Evolutionary conservation across 257 asterid genomes (phyloP), one percentile per base, ranked within the genome.

Genomic region (Salvia splendens): DNA sequence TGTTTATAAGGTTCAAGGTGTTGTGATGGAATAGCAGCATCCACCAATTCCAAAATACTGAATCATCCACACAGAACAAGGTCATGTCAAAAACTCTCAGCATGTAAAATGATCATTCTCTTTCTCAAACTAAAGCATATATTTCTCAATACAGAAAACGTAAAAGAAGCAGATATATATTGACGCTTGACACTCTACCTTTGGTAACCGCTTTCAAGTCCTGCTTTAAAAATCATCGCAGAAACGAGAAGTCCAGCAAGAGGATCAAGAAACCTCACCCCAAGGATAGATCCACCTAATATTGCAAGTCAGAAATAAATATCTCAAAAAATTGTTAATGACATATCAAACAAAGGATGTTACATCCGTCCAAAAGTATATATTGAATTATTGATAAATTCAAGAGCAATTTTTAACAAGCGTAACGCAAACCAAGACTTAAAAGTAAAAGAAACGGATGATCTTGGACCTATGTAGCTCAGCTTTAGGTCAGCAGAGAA

Each of bases 241-340:
- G 99, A 89, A 68, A 94, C 99, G 54, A 91, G 68, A 45, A 94
- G 84, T 71, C 97, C 99, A 68, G 99, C 99, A 69, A 91, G 88
- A 73, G 99, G 97, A 83, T 94, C 99, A 38, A 94, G 83, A 79
- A 91, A 74, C 76, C 84, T 82, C 76, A 87, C 86, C 70, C 99
- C 99, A 67, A 94, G 92, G 72, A 91, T 75, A 58, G 97, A 81
- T 68, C 99, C 97, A 72, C 99, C 99, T 94, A 73, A 63, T 64
- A 41, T 65, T 67, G 43, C 63, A 70, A 68, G 47, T 61, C 17
- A 70, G 61, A 28, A 33, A 76, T 67, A 24, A 57, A 60, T 64
- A 56, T 67, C 59, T 12, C 61, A 17, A 54, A 15, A 55, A 48
- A 36, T 64, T 52, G 63, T 48, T 71, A 36, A 33, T 42, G 68